A percentile compares a stretch with the other conserved stretches of the same genome.
phyloP scores from a whole-genome alignment of 371 early-diverging fungal species.

The Polyrhizophydium stewartii region DNA sequence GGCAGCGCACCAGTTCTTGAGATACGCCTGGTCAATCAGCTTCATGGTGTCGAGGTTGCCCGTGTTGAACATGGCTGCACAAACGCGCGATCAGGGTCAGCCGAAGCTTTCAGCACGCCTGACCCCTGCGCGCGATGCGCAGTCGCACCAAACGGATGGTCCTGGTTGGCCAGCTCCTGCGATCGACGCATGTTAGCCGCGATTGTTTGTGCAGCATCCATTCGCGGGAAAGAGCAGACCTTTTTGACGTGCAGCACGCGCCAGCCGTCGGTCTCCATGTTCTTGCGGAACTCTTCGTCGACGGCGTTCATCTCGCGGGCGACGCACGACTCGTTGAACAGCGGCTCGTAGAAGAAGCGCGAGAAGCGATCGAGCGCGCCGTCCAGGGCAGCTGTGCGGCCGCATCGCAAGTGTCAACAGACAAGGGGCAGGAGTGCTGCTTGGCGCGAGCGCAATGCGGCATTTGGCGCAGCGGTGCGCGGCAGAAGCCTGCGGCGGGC shows the following conservation, averaged over 20 bases:
- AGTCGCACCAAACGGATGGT: slow-evolving; percentile 14
- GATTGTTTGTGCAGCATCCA: not conserved
- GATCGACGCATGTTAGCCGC: not conserved
- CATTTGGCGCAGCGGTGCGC: too few relatives aligned
- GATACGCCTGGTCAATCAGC: slow-evolving; percentile 16
- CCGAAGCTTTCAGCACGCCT: too few relatives aligned
- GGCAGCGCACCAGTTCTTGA: slow-evolving; percentile 16
- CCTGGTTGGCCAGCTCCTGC: slow-evolving; percentile 14
- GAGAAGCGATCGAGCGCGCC: slow-evolving; percentile 43
- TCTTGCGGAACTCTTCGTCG: slow-evolving; percentile 32
- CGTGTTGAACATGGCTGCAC: slow-evolving; percentile 27
- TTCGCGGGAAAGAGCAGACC: too few relatives aligned
- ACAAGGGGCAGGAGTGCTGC: too few relatives aligned
- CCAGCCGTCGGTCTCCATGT: slow-evolving; percentile 31
- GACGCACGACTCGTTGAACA: slow-evolving; percentile 33
- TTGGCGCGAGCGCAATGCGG: too few relatives aligned
- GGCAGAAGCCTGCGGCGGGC: too few relatives aligned
- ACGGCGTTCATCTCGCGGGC: slow-evolving; percentile 29
- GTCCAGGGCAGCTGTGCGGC: slow-evolving; percentile 26
- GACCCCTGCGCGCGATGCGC: not conserved
- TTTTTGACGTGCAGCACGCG: slow-evolving; percentile 28
- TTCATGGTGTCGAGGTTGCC: slow-evolving; percentile 38
- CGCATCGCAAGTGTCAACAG: too few relatives aligned
- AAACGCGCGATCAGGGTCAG: too few relatives aligned
- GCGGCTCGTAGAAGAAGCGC: slow-evolving; percentile 36